These are phyloP conservation scores for Alternaria angustiovoidea DNA, from an alignment of 2,329 filamentous ascomycete species.

Conservation along the genomic window DNA sequence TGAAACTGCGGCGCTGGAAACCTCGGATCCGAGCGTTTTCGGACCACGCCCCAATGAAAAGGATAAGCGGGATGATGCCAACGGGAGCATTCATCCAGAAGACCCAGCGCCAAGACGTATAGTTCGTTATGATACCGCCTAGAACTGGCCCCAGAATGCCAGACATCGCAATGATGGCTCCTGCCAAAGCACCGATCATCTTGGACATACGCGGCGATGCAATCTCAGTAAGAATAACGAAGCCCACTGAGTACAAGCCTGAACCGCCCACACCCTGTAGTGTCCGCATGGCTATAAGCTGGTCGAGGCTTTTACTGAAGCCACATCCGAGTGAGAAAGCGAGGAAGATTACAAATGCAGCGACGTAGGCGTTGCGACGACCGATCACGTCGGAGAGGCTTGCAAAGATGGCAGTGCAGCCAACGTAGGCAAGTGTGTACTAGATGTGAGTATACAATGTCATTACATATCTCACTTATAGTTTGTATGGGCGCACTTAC, in stretches of 20 bases:
- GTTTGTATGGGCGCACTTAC: no score
- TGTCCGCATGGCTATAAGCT: slow-evolving; percentile 47
- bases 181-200: slow-evolving; percentile 10
- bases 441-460: no score
- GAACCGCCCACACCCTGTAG: slow-evolving; percentile 46
- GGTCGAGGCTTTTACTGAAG: slow-evolving; percentile 33
- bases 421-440: slow-evolving; percentile 60
- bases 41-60: slow-evolving; percentile 20
- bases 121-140: slow-evolving; percentile 27
- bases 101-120: slow-evolving; percentile 54
- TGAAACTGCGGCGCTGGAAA: slow-evolving; percentile 7
- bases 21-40: slow-evolving; percentile 6
- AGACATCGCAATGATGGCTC: slow-evolving; percentile 15
- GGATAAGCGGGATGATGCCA: slow-evolving; percentile 26
- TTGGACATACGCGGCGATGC: slow-evolving; percentile 19
- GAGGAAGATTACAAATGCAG: slow-evolving; percentile 35
- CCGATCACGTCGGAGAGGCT: slow-evolving; percentile 47
- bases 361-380: slow-evolving; percentile 37
- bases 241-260: slow-evolving; percentile 39
- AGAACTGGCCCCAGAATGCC: slow-evolving; percentile 25
- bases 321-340: slow-evolving; percentile 47
- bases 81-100: slow-evolving; percentile 50
- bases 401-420: slow-evolving; percentile 56
- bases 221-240: slow-evolving; percentile 43
- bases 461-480: no score